phyloP scores from a whole-genome alignment of 495 filamentous ascomycete species.

The Xylaria grammica region DNA sequence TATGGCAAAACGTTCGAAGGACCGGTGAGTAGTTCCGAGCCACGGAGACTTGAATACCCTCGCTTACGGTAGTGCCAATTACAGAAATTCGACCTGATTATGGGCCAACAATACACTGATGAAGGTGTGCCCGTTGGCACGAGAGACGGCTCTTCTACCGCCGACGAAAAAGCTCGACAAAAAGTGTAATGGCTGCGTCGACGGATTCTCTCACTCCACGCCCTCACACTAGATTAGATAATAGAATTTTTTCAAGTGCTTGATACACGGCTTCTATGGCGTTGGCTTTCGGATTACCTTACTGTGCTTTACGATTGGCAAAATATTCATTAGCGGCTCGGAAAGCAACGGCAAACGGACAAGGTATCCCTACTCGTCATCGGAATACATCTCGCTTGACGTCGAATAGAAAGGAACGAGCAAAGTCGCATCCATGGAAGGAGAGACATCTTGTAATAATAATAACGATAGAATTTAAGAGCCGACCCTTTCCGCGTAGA shows the following conservation, averaged over 20 bases:
- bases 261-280: too few species aligned
- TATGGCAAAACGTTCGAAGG: conserved; percentile 38
- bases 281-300: too few species aligned
- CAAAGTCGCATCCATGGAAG: not conserved
- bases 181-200: not conserved
- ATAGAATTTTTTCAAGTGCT: not conserved
- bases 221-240: not conserved
- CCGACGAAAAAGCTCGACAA: conserved; percentile 10
- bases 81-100: conserved; percentile 26
- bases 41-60: not conserved
- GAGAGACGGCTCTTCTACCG: conserved; percentile 7
- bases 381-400: too few species aligned
- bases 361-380: too few species aligned
- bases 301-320: too few species aligned
- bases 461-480: not conserved
- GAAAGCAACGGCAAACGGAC: too few species aligned
- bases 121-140: not conserved
- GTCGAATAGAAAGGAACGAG: not conserved
- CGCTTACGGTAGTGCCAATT: not conserved
- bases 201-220: not conserved
- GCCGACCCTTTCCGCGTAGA: conserved; percentile 10
- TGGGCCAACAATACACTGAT: conserved; percentile 8
- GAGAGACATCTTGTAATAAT: not conserved
- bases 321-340: too few species aligned
- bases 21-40: conserved; percentile 32